Evolutionary conservation across 202 grass and related monocot species (phyloP), one percentile per base, ranked within the genome.

Genomic region (Schoenoplectus triqueter): DNA sequence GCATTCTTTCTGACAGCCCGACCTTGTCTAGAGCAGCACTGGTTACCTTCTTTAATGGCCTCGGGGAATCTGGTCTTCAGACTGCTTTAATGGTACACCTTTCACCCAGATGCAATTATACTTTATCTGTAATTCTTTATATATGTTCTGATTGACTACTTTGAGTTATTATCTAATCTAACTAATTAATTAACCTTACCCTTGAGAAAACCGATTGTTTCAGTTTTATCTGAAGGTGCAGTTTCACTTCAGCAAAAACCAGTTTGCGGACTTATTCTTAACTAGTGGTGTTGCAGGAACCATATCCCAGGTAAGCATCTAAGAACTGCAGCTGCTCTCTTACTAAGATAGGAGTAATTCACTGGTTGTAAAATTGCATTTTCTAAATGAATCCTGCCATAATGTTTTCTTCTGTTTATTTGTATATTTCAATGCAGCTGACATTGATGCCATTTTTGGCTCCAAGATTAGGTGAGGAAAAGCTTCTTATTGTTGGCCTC

Each of bases 171-270:
- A 72, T 79, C 40, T 78, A 64, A 9, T 79, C 40, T 78, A 64
- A 9, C 64, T 49, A 81, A 7, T 18, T 49, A 31, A 69, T 82
- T 66, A 14, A n/a, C 64, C 39, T 81, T 82, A 14, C 6, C 52
- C n/a, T 47, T 64, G 39, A 15, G 50, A 84, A 70, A 39, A 31
- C 4, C 14, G 9, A 52, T 52, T 67, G 8, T 17, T 89, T 79
- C 88, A 98, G 96, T 98, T 89, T 68, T 98, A 89, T 87, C 84
- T 98, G 45, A 98, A 98, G 83, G 96, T 91, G 21, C 91, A 73
- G 9, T 98, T 98, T 48, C 89, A 92, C 48, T 98, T 92, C 76
- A 99, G 84, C 91, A 99, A 95, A 77, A 75, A 95, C 21, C 90
- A 95, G 52, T 99, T 86, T 87, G 96, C 96, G 71, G 87, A 99